Base-by-base conservation (phyloP, 2,329 filamentous ascomycete genomes). In the Aspergillus sp. region DNA sequence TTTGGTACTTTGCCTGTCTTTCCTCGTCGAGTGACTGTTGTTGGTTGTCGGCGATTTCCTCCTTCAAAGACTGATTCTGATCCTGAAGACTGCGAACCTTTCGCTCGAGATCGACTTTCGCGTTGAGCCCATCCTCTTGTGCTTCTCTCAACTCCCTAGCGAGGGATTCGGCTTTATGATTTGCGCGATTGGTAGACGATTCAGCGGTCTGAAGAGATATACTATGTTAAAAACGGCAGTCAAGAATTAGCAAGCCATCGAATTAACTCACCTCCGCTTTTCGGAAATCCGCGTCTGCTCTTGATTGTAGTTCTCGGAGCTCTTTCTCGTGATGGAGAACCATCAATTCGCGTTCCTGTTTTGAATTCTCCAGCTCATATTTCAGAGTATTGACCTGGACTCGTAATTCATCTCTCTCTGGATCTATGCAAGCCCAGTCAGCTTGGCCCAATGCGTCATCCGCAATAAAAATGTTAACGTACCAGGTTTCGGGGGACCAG, bases 331-430 rank as follows among this genome's bases (percentile, higher is more conserved):
- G 89, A 60, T 91, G 87, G 15, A 96, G 81, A 9, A 86, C 82
- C 48, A 87, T 80, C 66, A 97, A 84, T 57, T 96, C 91, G 65
- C 90, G 88, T 69, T 98, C 93, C 65, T 96, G 91, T 67, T 93
- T 93, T 53, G 90, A 79, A 17, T 90, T 93, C 67, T 92, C 90
- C 63, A 96, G 82, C 57, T 93, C 91, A 76, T 97, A 99, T 60
- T 88, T 88, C 50, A 97, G 79, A 0, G 91, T 90, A 60, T 93
- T 95, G 42, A 98, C 81, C 74, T 97, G 91, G 2, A 93, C 91
- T 69, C 93, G 93, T 24, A 98, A 81, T 62, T 93, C 89, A 68
- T 98, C 93, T 58, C 85, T 88, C 53, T 76, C 75, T 12, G 68
- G 62, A 64, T 78, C 75, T 78, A 48, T 1, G 56, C 8, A 12